Conservation (phyloP, 2,329 filamentous ascomycete genomes). For the Scedosporium minutisporum region DNA sequence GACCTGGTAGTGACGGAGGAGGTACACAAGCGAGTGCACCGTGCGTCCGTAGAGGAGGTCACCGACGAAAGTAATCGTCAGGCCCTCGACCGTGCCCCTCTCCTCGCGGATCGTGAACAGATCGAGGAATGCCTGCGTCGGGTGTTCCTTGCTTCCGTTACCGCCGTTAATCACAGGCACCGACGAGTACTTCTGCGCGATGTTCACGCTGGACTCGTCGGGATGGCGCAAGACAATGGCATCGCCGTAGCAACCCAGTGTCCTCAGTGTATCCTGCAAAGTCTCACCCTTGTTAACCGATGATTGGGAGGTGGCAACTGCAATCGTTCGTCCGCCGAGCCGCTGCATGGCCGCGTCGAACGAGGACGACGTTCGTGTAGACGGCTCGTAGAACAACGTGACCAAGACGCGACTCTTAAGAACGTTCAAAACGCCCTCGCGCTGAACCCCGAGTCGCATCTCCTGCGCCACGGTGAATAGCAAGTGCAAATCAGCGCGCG, state of each 20-base stretch:
- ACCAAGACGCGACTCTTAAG: slow-evolving; percentile 79
- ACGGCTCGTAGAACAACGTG: slow-evolving; percentile 96
- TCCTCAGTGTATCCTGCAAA: slow-evolving; percentile 86
- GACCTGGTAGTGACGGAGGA: slow-evolving; percentile 93
- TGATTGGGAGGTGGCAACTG: slow-evolving; percentile 72
- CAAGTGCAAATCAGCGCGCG: slow-evolving; percentile 75
- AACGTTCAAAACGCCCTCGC: slow-evolving; percentile 78
- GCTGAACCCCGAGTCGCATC: slow-evolving; percentile 91
- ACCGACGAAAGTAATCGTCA: slow-evolving; percentile 93
- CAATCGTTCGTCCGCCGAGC: slow-evolving; percentile 77
- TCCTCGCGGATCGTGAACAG: slow-evolving; percentile 98
- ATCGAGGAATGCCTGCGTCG: slow-evolving; percentile 93
- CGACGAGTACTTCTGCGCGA: slow-evolving; percentile 76
- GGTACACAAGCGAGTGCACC: slow-evolving; percentile 88
- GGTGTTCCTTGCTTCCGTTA: slow-evolving; percentile 92
- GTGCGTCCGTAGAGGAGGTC: slow-evolving; percentile 89
- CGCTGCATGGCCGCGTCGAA: slow-evolving; percentile 99
- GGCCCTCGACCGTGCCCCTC: slow-evolving; percentile 84
- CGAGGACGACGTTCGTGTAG: slow-evolving; percentile 86
- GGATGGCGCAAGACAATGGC: slow-evolving; percentile 95
- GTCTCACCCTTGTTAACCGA: slow-evolving; percentile 92
- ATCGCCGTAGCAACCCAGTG: slow-evolving; percentile 87
- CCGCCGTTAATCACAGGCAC: slow-evolving; percentile 96
- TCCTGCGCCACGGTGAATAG: slow-evolving; percentile 96
- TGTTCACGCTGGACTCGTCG: slow-evolving; percentile 66